Conservation (phyloP, 2,329 filamentous ascomycete genomes). For the Ustulina deusta region DNA sequence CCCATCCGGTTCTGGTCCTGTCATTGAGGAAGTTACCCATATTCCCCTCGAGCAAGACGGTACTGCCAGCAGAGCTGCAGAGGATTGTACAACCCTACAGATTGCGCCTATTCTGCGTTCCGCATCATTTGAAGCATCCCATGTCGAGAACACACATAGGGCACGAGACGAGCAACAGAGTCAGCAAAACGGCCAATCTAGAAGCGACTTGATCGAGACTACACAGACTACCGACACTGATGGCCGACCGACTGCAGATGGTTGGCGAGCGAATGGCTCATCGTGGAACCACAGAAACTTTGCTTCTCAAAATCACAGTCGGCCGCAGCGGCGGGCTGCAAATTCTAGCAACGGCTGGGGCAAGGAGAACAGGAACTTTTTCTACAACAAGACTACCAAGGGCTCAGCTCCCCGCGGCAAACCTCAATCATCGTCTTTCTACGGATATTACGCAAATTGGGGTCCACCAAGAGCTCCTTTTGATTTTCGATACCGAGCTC, state of each 20-base stretch:
- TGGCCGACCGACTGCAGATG: neutral
- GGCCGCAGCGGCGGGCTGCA: neutral
- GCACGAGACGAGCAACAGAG: neutral
- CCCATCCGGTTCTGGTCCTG: neutral
- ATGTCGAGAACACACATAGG: neutral
- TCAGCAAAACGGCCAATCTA: neutral
- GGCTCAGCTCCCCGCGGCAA: neutral
- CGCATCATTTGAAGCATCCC: too few relatives aligned
- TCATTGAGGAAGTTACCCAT: neutral
- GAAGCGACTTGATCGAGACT: neutral
- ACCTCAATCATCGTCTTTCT: neutral
- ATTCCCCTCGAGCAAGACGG: neutral
- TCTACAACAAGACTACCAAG: neutral
- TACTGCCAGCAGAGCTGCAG: neutral
- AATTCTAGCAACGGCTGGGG: neutral
- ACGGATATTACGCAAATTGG: neutral
- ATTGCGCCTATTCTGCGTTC: neutral
- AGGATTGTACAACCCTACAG: neutral
- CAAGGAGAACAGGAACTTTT: neutral
- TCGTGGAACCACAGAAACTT: neutral
- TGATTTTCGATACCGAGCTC: neutral
- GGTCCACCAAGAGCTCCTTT: neutral
- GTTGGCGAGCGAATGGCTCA: neutral
- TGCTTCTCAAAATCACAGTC: neutral
- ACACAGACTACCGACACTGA: neutral